Base-by-base conservation (phyloP, 805 yeast species). In the Metschnikowia continentalis region DNA sequence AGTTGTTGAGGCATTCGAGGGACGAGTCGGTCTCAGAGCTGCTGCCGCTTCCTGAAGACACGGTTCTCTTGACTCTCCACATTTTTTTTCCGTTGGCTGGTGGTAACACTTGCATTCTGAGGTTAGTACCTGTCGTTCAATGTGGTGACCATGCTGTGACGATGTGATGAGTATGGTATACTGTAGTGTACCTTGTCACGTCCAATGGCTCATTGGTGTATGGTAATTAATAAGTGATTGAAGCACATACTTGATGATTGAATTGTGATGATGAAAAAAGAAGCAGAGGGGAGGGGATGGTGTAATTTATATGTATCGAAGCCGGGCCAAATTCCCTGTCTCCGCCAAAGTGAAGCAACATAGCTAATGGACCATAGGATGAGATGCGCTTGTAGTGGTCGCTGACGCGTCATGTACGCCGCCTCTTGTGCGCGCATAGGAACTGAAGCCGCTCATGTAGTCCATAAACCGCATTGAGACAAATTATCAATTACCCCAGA, bases 41-140 rank as follows among this genome's bases (percentile, higher is more conserved):
- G 35, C 56, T 53, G n/a, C 52, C 40, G 36, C 45, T 46, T 26
- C 55, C 48, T 3, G 60, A 47, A 5, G 61, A 53, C 8, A 54
- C 56, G n/a, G 63, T 40, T 53, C 69, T 64, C 58, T 68, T 72
- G 42, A 72, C 75, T 63, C 77, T 69, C 78, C 78, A 74, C 54
- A 72, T 62, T 53, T 72, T 74, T 50, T 67, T 72, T 37, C 78
- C 78, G 57, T 73, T 72, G 51, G 76, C 74, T 43, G 78, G 77
- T 47, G 77, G 77, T 54, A 63, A 56, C 23, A 64, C 61, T 59
- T 58, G 56, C 57, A 52, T 54, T 22, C 46, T 54, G 47, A 6
- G 19, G 15, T 22, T 15, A 36, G 51, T 37, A 37, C n/a, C 11
- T 14, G 11, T 3, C 5, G 2, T 10, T 11, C 4, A 20, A 13